Evolutionary conservation across 2,329 filamentous ascomycete genomes (phyloP).

Genomic region (Ascochyta rabiei): DNA sequence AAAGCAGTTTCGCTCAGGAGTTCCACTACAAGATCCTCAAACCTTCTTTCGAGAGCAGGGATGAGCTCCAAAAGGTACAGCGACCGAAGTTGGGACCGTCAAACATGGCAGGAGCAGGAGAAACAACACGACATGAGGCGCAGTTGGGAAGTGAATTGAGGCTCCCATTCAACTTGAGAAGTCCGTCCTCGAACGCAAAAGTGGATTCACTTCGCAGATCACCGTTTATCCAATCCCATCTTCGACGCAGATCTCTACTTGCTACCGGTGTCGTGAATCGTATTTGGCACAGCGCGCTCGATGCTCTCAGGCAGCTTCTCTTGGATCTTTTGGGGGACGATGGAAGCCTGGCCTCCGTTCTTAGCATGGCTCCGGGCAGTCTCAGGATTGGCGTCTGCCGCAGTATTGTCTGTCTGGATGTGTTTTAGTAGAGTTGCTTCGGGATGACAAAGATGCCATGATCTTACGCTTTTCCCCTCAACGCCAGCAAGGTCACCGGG

Average conservation of each 20-base stretch:
- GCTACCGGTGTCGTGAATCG: slow-evolving; percentile 50
- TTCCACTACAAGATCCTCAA: neutral
- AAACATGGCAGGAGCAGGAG: neutral
- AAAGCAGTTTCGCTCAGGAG: neutral
- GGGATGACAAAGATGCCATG: neutral
- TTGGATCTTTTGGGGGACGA: slow-evolving; percentile 52
- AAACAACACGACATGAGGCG: neutral
- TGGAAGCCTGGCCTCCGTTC: slow-evolving; percentile 44
- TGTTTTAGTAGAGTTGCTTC: neutral
- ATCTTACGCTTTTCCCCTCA: slow-evolving; percentile 8
- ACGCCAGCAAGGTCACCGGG: slow-evolving; percentile 7
- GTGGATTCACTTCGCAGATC: neutral
- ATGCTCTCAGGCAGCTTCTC: slow-evolving; percentile 52
- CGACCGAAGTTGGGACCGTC: neutral
- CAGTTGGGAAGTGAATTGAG: neutral
- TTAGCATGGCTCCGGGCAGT: slow-evolving; percentile 47
- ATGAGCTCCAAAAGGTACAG: neutral
- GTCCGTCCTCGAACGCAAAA: neutral
- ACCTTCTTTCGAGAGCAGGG: neutral
- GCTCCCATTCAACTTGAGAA: no score
- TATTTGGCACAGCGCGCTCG: slow-evolving; percentile 52
- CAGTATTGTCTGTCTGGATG: slow-evolving; percentile 45
- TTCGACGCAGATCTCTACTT: neutral
- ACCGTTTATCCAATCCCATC: neutral
- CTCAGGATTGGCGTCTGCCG: slow-evolving; percentile 34